phyloP scores from a whole-genome alignment of 2,329 filamentous ascomycete genomes.

The Botrytis fragariae region DNA sequence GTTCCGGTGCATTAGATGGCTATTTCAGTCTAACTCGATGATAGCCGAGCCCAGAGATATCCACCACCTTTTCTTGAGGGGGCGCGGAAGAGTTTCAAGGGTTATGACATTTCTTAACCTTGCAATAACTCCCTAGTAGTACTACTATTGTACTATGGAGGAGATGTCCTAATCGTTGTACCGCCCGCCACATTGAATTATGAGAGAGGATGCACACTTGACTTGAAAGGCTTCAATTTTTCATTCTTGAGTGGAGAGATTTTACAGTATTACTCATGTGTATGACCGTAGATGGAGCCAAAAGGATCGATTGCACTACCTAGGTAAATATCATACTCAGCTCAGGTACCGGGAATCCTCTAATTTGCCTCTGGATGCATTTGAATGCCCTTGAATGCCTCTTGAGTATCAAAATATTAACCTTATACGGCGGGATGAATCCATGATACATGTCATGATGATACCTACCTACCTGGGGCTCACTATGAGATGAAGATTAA shows the following conservation, averaged over 20 bases:
- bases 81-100: background rate
- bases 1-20: background rate
- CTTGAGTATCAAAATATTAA: background rate
- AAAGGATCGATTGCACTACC: background rate
- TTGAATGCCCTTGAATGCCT: background rate
- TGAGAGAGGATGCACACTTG: background rate
- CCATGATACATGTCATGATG: background rate
- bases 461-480: background rate
- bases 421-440: background rate
- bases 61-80: background rate
- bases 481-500: background rate
- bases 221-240: background rate
- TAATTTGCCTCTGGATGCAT: background rate
- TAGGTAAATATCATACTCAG: background rate
- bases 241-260: background rate
- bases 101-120: background rate
- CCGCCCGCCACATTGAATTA: background rate
- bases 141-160: background rate
- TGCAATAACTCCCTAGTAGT: background rate
- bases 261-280: background rate
- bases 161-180: background rate
- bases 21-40: conserved; percentile 8
- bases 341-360: background rate
- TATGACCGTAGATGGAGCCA: background rate
- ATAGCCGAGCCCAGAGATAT: conserved; percentile 6